These are phyloP conservation scores for Emydomyces testavorans DNA, from an alignment of 2,329 filamentous ascomycete genomes.

Conservation along the genomic window DNA sequence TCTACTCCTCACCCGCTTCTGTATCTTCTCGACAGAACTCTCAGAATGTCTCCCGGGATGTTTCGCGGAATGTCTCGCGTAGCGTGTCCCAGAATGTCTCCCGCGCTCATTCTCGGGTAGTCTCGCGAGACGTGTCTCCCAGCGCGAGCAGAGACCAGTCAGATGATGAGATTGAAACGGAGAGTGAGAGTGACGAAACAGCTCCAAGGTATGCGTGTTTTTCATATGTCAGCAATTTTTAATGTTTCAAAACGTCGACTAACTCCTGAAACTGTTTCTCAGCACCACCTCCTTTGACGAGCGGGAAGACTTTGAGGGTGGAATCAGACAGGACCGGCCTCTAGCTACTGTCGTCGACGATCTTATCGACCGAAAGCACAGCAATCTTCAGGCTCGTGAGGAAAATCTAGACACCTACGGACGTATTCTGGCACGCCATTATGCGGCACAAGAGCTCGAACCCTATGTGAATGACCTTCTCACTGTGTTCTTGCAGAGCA, in stretches of 20 bases:
- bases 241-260: no score
- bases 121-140: slow-evolving; percentile 44
- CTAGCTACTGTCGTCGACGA: slow-evolving; percentile 57
- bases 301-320: slow-evolving; percentile 40
- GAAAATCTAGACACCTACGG: slow-evolving; percentile 50
- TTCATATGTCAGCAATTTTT: slow-evolving; percentile 10
- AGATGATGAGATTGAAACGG: slow-evolving; percentile 4
- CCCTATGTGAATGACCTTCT: slow-evolving; percentile 50
- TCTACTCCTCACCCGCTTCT: not conserved
- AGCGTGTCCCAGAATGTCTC: slow-evolving; percentile 41
- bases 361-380: slow-evolving; percentile 66
- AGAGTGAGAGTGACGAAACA: slow-evolving; percentile 34
- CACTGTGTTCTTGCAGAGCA: slow-evolving; percentile 55
- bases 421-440: slow-evolving; percentile 57
- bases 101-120: slow-evolving; percentile 26
- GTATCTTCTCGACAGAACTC: slow-evolving; percentile 19
- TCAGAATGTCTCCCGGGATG: slow-evolving; percentile 41
- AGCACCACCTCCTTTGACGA: slow-evolving; percentile 59
- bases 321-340: slow-evolving; percentile 3
- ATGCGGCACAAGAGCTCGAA: slow-evolving; percentile 52
- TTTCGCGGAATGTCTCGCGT: slow-evolving; percentile 43
- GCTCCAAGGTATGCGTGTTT: slow-evolving; percentile 22
- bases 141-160: slow-evolving; percentile 25
- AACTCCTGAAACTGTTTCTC: no score
- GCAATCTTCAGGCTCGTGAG: slow-evolving; percentile 59